Percentiles rank a stretch among this genome's conserved stretches.
Evolutionary conservation across 345 rosid genomes (phyloP).

Genomic region (Camelina hispida): DNA sequence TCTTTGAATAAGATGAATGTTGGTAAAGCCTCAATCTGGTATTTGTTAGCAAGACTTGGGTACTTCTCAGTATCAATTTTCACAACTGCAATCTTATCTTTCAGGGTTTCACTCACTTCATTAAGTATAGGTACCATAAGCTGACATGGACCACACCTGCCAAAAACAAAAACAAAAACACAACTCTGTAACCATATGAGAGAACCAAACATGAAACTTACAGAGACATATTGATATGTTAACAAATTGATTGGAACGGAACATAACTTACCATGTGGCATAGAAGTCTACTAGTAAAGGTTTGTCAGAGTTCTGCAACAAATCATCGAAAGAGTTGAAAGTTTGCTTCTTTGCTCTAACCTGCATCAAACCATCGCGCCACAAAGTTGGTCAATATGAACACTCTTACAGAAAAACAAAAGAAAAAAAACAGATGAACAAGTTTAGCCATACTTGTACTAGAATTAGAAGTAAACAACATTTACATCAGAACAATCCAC

Average conservation of each 20-base stretch:
- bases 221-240: not conserved
- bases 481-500: not conserved
- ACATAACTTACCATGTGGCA: slow-evolving; percentile 71
- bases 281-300: slow-evolving; percentile 89
- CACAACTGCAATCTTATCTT: slow-evolving; percentile 72
- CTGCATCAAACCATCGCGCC: slow-evolving; percentile 35
- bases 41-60: slow-evolving; percentile 72
- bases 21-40: slow-evolving; percentile 80
- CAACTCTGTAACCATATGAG: slow-evolving; percentile 12
- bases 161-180: slow-evolving; percentile 14
- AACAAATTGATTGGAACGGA: not conserved
- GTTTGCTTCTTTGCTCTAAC: slow-evolving; percentile 81
- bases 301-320: slow-evolving; percentile 67
- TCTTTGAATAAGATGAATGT: slow-evolving; percentile 89
- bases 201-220: not conserved
- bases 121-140: slow-evolving; percentile 83
- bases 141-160: slow-evolving; percentile 98
- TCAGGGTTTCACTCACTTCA: slow-evolving; percentile 69
- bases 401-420: not conserved
- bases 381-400: not conserved
- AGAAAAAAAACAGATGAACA: not conserved
- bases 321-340: slow-evolving; percentile 69
- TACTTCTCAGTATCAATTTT: slow-evolving; percentile 96
- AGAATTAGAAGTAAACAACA: not conserved
- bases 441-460: not conserved